These are phyloP conservation scores for Phytophthora agathidicida DNA, from an alignment of 352 stramenopile species.

Conservation along the genomic window DNA sequence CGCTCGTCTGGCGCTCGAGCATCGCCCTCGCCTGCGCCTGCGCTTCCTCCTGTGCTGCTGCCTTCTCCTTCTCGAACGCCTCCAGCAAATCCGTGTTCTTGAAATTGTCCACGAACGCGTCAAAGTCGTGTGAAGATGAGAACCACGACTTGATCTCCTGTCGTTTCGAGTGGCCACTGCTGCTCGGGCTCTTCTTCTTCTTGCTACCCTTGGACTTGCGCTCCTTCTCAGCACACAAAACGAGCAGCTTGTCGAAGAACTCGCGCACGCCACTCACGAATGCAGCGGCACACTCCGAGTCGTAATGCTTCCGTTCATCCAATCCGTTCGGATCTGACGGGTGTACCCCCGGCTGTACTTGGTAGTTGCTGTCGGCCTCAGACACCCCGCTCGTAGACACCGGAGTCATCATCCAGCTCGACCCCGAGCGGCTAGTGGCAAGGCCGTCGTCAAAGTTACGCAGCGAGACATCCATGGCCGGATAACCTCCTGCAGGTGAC, in stretches of 20 bases:
- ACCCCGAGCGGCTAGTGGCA: slow-evolving; percentile 51
- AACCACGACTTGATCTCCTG: slow-evolving; percentile 89
- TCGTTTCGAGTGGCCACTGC: slow-evolving; percentile 66
- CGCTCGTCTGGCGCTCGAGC: slow-evolving; percentile 39
- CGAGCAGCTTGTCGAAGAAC: slow-evolving; percentile 67
- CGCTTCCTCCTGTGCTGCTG: slow-evolving; percentile 29
- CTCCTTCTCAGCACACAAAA: slow-evolving; percentile 63
- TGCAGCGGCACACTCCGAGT: slow-evolving; percentile 54
- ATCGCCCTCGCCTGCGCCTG: slow-evolving; percentile 34
- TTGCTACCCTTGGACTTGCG: slow-evolving; percentile 56
- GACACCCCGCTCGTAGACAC: slow-evolving; percentile 24
- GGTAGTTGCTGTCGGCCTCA: slow-evolving; percentile 35
- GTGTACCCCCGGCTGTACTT: slow-evolving; percentile 29
- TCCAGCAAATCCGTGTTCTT: slow-evolving; percentile 53
- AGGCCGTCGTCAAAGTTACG: slow-evolving; percentile 49
- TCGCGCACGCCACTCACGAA: slow-evolving; percentile 69
- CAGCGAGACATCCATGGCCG: slow-evolving; percentile 31
- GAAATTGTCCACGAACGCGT: slow-evolving; percentile 83
- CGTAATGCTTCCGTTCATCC: slow-evolving; percentile 69
- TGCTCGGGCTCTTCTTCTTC: slow-evolving; percentile 55
- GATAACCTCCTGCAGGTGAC: slow-evolving; percentile 39
- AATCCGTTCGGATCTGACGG: slow-evolving; percentile 29
- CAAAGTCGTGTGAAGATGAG: slow-evolving; percentile 82
- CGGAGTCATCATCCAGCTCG: slow-evolving; percentile 41
- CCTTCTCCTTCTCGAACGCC: slow-evolving; percentile 52